Base-by-base conservation (phyloP, 805 yeast genomes). In the Candida easanensis region DNA sequence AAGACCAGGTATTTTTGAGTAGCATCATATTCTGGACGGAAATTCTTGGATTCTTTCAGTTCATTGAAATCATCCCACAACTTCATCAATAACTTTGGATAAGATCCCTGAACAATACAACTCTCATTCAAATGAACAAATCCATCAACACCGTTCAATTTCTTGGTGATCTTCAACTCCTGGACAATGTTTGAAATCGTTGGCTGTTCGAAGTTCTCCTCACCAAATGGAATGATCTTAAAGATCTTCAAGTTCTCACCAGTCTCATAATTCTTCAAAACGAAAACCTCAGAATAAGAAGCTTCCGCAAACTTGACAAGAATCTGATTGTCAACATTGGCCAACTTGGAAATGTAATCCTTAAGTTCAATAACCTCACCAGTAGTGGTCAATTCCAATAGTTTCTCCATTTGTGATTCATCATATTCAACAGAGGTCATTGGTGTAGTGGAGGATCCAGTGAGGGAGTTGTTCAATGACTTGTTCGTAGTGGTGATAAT, bases 221-320 rank as follows among this genome's bases (percentile, higher is more conserved):
- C 62, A 16, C 77, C 79, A 62, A 79, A 76, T 9, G 84, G 81
- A 40, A 77, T 68, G 15, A 79, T 56, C 48, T 78, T 77, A 61
- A 71, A 66, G 26, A 76, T 71, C 36, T 60, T 60, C 25, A 60
- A 40, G 5, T 63, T 60, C 14, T 52, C 50, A 18, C 52, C 54
- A 4, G 58, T 50, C 15, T 44, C 32, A 18, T 44, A 44, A 31
- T 53, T 52, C 36, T 55, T 63, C 30, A 64, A 60, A 7, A 62
- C 51, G 41, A 61, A 75, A 7, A 73, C 72, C 46, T 76, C 78
- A 42, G 71, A 64, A 52, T 64, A 71, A 1, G 75, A 64, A 1
- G 79, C 76, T 50, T 76, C 79, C 7, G 71, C 66, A 19, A 73
- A 58, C 51, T 74, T 73, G 16, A 52, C 52, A 33, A 75, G 45